A percentile compares a stretch with the other conserved stretches of the same genome.
These are phyloP conservation scores for Tricholoma bakamatsutake DNA, from an alignment of 768 basidiomycete species.

Conservation along the genomic window DNA sequence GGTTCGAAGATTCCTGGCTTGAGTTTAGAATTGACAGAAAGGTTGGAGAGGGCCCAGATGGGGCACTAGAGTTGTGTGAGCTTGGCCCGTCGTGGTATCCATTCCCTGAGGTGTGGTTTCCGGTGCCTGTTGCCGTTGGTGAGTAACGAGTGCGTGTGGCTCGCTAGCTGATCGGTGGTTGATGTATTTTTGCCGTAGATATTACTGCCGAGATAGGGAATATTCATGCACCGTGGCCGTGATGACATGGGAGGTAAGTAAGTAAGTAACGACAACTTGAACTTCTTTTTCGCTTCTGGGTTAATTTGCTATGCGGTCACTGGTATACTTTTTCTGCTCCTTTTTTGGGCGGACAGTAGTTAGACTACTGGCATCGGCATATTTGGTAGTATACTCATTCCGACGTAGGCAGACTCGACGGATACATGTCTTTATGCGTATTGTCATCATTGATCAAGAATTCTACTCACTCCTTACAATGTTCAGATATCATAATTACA, in stretches of 20 bases:
- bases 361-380: background rate
- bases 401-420: background rate
- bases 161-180: background rate
- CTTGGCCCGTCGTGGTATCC: constrained; percentile 32
- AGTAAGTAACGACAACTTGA: background rate
- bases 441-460: background rate
- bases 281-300: background rate
- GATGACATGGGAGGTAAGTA: background rate
- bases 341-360: background rate
- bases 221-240: background rate
- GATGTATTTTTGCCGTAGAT: background rate
- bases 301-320: background rate
- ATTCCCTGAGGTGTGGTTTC: constrained; percentile 36
- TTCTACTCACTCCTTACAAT: background rate
- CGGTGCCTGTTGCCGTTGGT: constrained; percentile 10
- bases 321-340: background rate
- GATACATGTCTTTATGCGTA: background rate
- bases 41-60: constrained; percentile 4
- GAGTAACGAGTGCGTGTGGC: background rate
- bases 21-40: constrained; percentile 30
- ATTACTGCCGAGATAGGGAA: background rate
- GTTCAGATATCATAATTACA: too few relatives aligned
- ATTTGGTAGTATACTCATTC: background rate
- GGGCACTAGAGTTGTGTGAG: constrained; percentile 21
- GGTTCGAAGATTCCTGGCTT: constrained; percentile 37